Percentiles rank a stretch among this genome's conserved stretches.
Evolutionary conservation across 805 yeast species (phyloP).

Genomic region (Candida endomychidarum): DNA sequence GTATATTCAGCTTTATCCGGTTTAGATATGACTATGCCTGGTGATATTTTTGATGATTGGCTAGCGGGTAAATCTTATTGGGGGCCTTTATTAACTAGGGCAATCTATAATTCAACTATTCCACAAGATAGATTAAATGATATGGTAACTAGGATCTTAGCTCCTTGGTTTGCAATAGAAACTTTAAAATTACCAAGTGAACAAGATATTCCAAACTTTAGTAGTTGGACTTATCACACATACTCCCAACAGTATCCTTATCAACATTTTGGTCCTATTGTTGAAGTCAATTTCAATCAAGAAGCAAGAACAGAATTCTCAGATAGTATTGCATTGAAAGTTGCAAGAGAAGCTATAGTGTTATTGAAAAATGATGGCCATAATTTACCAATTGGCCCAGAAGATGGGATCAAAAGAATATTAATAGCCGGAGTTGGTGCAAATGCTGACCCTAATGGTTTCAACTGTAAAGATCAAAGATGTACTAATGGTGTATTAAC

Average conservation of each 20-base stretch:
- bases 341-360: slow-evolving; percentile 58
- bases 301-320: slow-evolving; percentile 52
- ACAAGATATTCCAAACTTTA: slow-evolving; percentile 50
- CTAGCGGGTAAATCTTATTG: slow-evolving; percentile 52
- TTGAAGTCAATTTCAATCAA: slow-evolving; percentile 52
- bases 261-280: slow-evolving; percentile 54
- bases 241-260: slow-evolving; percentile 55
- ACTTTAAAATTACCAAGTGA: slow-evolving; percentile 37
- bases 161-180: slow-evolving; percentile 52
- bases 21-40: slow-evolving; percentile 67
- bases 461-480: slow-evolving; percentile 53
- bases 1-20: slow-evolving; percentile 58
- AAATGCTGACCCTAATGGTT: slow-evolving; percentile 49
- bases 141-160: slow-evolving; percentile 60
- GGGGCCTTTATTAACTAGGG: slow-evolving; percentile 57
- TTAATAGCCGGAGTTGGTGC: slow-evolving; percentile 56
- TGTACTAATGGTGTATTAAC: slow-evolving; percentile 55
- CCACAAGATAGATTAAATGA: slow-evolving; percentile 55
- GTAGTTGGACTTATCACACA: slow-evolving; percentile 59
- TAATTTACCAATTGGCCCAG: slow-evolving; percentile 49
- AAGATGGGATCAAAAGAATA: slow-evolving; percentile 42
- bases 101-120: slow-evolving; percentile 55
- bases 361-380: slow-evolving; percentile 53
- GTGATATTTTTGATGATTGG: slow-evolving; percentile 54
- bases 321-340: slow-evolving; percentile 48